Evolutionary conservation across 768 basidiomycete genomes (phyloP), one percentile per base, ranked within the genome.

Genomic region (Albatrellus ellisii): DNA sequence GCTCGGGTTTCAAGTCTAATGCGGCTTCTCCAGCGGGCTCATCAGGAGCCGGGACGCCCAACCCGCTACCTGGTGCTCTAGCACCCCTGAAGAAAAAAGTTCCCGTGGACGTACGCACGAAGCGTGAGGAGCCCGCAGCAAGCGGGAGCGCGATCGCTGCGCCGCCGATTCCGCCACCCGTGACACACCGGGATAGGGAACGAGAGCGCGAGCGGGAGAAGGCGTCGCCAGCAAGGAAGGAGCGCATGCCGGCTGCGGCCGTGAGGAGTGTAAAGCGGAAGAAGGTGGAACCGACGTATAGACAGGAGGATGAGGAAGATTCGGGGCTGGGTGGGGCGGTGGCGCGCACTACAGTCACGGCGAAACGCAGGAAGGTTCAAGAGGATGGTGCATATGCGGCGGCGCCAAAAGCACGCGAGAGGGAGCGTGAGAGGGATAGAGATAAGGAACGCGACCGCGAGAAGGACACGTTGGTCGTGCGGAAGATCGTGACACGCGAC

Each of bases 1-100:
- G 73, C 0, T 73, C 73, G 4, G 72, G 71, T 3, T 72, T 62
- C 49, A 63, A 60, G 60, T 35, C 56, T 5, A 64, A 63, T 41
- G 39, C 59, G n/a, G 49, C 56, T 0, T 53, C 59, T 32, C 60
- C 49, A 31, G 38, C 53, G 36, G 15, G 42, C 33, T 42, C 49
- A 12, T 15, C 51, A 10, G 54, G 50, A 42, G 29, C 48, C 34
- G 32, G 10, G 20, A 11, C 43, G 33, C 18, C 43, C 24, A 28
- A 41, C 33, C 24, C 45, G 32, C 50, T 52, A 6, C 43, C 51
- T 10, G 39, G 43, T 9, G 11, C 44, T 2, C 43, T 39, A 18
- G 36, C 44, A 11, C 46, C 51, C 14, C 44, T 47, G 12, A 65
- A 52, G 49, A 49, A 56, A 20, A 44, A 43, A n/a, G 51, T 47